Percentiles rank a stretch among this genome's conserved stretches.
Evolutionary conservation across 1,139 yeast species (phyloP).

Genomic region (Petasospora rhodanensis): DNA sequence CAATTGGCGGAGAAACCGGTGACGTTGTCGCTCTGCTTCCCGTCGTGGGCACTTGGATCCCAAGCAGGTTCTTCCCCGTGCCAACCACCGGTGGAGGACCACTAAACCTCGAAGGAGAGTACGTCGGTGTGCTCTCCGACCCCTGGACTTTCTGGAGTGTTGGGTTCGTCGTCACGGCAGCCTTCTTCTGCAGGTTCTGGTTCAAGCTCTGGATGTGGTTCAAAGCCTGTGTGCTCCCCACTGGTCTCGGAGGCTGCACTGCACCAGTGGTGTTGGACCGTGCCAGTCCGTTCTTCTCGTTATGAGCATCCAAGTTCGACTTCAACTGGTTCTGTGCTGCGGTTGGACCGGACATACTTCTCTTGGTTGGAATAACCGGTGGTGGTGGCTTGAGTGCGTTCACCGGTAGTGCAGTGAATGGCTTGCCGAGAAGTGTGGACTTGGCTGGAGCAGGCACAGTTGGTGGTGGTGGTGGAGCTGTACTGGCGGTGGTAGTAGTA

Average conservation of each 20-base stretch:
- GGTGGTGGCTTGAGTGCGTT: background rate
- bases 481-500: no score
- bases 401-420: no score
- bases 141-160: background rate
- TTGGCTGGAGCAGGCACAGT: no score
- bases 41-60: slow-evolving; percentile 1
- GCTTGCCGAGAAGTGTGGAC: no score
- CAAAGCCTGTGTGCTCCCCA: slow-evolving; percentile 14
- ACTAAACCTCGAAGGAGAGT: slow-evolving; percentile 5
- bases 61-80: slow-evolving; percentile 4
- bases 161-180: background rate
- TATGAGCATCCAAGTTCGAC: slow-evolving; percentile 9
- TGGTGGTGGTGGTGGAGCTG: no score
- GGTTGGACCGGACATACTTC: slow-evolving; percentile 13
- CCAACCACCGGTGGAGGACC: slow-evolving; percentile 4
- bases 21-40: background rate
- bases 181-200: no score
- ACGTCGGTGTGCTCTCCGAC: background rate
- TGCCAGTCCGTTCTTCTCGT: slow-evolving; percentile 4
- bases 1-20: no score
- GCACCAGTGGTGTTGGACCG: slow-evolving; percentile 14
- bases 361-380: slow-evolving; percentile 1
- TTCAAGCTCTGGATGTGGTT: slow-evolving; percentile 8
- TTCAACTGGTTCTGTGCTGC: slow-evolving; percentile 17
- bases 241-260: slow-evolving; percentile 3